These are phyloP conservation scores for Cryphonectria naterciae DNA, from an alignment of 2,329 filamentous ascomycete species.

Conservation along the genomic window DNA sequence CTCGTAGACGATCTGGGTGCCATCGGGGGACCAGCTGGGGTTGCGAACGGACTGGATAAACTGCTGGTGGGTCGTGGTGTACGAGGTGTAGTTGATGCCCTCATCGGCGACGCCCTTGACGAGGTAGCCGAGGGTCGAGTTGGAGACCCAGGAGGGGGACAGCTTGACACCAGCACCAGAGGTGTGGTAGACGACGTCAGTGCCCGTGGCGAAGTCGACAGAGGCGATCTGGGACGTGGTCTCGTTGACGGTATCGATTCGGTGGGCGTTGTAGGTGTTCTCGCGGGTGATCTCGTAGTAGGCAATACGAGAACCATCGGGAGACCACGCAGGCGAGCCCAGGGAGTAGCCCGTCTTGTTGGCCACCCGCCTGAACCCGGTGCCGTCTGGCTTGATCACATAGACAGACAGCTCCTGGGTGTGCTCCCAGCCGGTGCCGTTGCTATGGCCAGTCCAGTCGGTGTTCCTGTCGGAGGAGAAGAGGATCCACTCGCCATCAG, in stretches of 20 bases:
- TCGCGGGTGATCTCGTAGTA: constrained; percentile 46
- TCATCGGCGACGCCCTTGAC: constrained; percentile 35
- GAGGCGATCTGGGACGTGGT: constrained; percentile 39
- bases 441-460: constrained; percentile 45
- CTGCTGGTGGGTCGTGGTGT: constrained; percentile 26
- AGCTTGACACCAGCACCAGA: constrained; percentile 38
- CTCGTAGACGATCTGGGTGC: constrained; percentile 34
- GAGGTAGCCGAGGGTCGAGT: constrained; percentile 35
- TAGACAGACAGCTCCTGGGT: constrained; percentile 47
- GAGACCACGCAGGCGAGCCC: constrained; percentile 44
- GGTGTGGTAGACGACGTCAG: constrained; percentile 38
- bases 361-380: constrained; percentile 41
- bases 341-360: constrained; percentile 41
- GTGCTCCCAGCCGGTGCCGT: constrained; percentile 46
- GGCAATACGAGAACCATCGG: constrained; percentile 41
- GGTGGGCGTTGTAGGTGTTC: constrained; percentile 44
- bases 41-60: constrained; percentile 29
- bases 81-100: constrained; percentile 37
- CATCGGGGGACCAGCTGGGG: constrained; percentile 42
- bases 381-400: constrained; percentile 42
- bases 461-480: constrained; percentile 49
- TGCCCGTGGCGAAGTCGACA: constrained; percentile 45
- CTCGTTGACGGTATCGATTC: constrained; percentile 31
- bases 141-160: constrained; percentile 32
- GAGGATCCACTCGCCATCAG: constrained; percentile 45